These are phyloP conservation scores for Trichoderma guizhouense DNA, from an alignment of 2,329 filamentous ascomycete species.

Conservation along the genomic window DNA sequence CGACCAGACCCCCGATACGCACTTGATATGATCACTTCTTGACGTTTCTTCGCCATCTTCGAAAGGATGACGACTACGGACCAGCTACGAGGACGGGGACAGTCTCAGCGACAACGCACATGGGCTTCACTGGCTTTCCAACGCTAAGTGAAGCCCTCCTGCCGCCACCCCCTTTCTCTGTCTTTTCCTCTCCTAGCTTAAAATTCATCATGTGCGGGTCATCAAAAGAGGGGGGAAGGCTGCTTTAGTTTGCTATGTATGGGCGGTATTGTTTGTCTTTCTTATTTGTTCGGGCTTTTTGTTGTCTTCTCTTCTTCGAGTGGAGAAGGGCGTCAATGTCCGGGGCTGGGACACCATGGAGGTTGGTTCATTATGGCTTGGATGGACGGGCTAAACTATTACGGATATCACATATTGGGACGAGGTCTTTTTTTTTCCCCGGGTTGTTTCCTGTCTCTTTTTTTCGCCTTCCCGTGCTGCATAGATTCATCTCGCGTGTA, in stretches of 20 bases:
- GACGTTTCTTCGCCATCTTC: background rate
- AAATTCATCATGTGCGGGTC: background rate
- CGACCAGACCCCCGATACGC: constrained; percentile 54
- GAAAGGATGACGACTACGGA: background rate
- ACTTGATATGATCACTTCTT: constrained; percentile 48
- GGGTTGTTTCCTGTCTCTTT: constrained; percentile 1
- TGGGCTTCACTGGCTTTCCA: background rate
- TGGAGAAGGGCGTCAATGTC: background rate
- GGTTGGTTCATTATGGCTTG: background rate
- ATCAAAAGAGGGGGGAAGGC: background rate
- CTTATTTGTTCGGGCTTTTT: background rate
- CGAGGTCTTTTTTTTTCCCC: background rate
- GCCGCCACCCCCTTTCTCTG: background rate
- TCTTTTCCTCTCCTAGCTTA: background rate
- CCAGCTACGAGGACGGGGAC: background rate
- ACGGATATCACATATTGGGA: constrained; percentile 8
- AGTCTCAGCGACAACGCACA: background rate
- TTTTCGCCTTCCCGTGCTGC: background rate
- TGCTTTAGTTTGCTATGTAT: background rate
- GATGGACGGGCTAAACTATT: constrained; percentile 4
- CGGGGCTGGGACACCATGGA: background rate
- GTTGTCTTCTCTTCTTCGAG: background rate
- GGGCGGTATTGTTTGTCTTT: background rate
- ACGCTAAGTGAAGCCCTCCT: background rate
- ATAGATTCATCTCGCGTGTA: constrained; percentile 3